phyloP scores from a whole-genome alignment of 2,329 filamentous ascomycete genomes.

The Coleophoma cylindrospora region DNA sequence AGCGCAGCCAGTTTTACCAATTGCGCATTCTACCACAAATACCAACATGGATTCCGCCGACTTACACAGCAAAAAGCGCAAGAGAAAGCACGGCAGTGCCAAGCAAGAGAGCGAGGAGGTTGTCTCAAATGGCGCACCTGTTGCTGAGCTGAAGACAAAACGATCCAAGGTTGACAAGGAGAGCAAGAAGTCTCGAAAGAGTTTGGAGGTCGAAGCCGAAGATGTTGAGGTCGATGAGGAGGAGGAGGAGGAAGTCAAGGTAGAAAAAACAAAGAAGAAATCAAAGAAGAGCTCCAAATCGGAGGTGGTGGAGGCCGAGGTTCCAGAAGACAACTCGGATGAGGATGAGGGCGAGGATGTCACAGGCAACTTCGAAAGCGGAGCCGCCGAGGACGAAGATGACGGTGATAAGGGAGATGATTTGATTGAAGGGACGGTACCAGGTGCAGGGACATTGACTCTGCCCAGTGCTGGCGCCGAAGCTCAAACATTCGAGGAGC shows the following conservation, averaged over 20 bases:
- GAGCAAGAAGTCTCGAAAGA: slow-evolving; percentile 23
- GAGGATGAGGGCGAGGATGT: slow-evolving; percentile 22
- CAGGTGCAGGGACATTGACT: slow-evolving; percentile 11
- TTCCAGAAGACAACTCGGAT: slow-evolving; percentile 14
- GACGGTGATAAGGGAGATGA: slow-evolving; percentile 12
- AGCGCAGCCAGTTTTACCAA: too few relatives aligned
- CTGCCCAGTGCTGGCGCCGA: slow-evolving; percentile 13
- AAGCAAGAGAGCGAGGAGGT: slow-evolving; percentile 13
- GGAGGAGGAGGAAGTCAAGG: slow-evolving; percentile 15
- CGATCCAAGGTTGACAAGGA: slow-evolving; percentile 16
- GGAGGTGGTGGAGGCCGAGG: slow-evolving; percentile 26
- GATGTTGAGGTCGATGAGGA: slow-evolving; percentile 18
- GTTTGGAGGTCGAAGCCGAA: slow-evolving; percentile 24
- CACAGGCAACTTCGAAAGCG: slow-evolving; percentile 14
- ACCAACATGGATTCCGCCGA: slow-evolving; percentile 20
- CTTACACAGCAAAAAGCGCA: slow-evolving; percentile 26
- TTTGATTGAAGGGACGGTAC: slow-evolving; percentile 11
- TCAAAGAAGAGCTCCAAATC: slow-evolving; percentile 21
- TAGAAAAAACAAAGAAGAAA: slow-evolving; percentile 23
- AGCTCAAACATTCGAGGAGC: slow-evolving; percentile 36
- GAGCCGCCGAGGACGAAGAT: slow-evolving; percentile 7
- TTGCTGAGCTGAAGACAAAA: slow-evolving; percentile 14
- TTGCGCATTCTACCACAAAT: background rate
- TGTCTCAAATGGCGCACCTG: slow-evolving; percentile 5
- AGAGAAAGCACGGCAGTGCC: slow-evolving; percentile 24